Conservation (phyloP, 2,329 filamentous ascomycete species). For the Penicillium sp. region DNA sequence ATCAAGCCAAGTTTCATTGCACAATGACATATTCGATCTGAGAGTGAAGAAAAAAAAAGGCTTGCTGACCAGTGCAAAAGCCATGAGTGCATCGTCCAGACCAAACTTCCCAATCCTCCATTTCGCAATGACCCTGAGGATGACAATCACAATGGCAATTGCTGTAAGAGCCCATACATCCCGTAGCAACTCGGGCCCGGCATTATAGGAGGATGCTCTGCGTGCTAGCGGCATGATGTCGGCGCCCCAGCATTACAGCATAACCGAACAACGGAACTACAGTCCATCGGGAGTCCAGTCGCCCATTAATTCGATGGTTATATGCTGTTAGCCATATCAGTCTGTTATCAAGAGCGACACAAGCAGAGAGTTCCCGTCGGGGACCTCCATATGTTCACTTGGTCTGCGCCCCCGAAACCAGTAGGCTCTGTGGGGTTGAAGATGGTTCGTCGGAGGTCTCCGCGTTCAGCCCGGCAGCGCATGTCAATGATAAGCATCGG, state of each 20-base stretch:
- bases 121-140: slow-evolving; percentile 23
- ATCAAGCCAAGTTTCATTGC: background rate
- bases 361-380: slow-evolving; percentile 3
- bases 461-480: slow-evolving; percentile 5
- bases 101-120: slow-evolving; percentile 22
- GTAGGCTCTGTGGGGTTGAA: background rate
- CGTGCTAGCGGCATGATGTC: slow-evolving; percentile 12
- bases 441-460: slow-evolving; percentile 19
- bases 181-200: slow-evolving; percentile 17
- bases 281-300: slow-evolving; percentile 1
- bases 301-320: slow-evolving; percentile 4
- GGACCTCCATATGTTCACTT: slow-evolving; percentile 15
- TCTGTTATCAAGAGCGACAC: slow-evolving; percentile 6
- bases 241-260: slow-evolving; percentile 1
- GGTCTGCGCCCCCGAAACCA: background rate
- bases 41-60: background rate
- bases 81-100: slow-evolving; percentile 25
- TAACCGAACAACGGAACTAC: too few relatives aligned
- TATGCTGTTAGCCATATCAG: slow-evolving; percentile 7
- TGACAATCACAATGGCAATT: slow-evolving; percentile 16
- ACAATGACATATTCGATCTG: background rate
- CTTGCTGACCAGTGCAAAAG: slow-evolving; percentile 23
- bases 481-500: slow-evolving; percentile 3
- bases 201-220: slow-evolving; percentile 4
- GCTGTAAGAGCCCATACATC: slow-evolving; percentile 24